Evolutionary conservation across 2,329 filamentous ascomycete species (phyloP).

Genomic region (Cercospora citrullina): DNA sequence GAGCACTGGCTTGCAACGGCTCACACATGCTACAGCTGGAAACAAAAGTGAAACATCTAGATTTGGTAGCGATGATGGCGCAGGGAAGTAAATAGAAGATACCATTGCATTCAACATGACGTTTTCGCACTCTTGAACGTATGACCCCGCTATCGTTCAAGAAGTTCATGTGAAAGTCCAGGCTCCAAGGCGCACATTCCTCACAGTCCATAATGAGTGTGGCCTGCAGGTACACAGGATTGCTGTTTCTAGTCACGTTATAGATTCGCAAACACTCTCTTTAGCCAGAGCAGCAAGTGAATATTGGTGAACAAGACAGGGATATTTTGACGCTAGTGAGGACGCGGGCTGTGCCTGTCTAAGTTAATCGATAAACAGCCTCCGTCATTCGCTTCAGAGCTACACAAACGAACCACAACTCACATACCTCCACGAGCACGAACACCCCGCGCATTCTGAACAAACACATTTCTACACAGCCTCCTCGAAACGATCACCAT

Average conservation of each 20-base stretch:
- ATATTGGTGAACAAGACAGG: background rate
- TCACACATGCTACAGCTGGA: background rate
- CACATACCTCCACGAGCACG: background rate
- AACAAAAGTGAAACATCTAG: background rate
- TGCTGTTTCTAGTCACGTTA: too few relatives aligned
- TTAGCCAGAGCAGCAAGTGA: background rate
- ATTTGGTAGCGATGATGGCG: background rate
- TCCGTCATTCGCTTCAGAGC: background rate
- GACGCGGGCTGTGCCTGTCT: constrained; percentile 1
- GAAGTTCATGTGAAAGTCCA: background rate
- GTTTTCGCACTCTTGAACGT: constrained; percentile 1
- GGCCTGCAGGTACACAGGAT: background rate
- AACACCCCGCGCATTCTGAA: background rate
- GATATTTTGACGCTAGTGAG: background rate
- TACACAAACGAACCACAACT: background rate
- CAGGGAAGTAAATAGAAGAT: constrained; percentile 1
- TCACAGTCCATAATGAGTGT: background rate
- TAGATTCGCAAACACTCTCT: background rate
- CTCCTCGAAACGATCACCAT: constrained; percentile 51
- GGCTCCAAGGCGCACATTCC: background rate
- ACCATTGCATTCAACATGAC: constrained; percentile 26
- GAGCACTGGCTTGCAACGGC: background rate
- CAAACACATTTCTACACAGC: background rate
- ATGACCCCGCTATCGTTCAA: background rate
- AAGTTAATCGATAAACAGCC: constrained; percentile 8